These are phyloP conservation scores for Colletotrichum sp. DNA, from an alignment of 2,329 filamentous ascomycete genomes.

Conservation along the genomic window DNA sequence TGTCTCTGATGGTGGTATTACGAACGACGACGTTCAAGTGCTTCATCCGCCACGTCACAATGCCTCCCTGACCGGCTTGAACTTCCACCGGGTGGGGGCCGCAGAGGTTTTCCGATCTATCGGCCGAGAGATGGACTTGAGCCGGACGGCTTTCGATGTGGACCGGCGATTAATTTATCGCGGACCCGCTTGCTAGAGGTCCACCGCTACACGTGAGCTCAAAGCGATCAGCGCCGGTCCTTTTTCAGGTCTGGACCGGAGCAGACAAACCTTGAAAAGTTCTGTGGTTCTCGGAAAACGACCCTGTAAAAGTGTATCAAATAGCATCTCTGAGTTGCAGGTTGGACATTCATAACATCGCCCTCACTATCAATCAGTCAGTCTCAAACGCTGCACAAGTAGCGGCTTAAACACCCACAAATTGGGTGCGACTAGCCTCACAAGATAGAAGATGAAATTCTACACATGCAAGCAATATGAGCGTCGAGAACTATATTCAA, in stretches of 20 bases:
- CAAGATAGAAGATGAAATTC: accelerated
- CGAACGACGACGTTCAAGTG: background rate
- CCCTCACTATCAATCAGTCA: background rate
- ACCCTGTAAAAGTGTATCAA: background rate
- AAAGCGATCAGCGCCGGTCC: background rate
- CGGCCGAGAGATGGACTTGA: background rate
- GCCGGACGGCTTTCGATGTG: background rate
- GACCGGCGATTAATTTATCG: background rate
- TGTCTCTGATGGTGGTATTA: background rate
- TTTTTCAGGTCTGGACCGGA: background rate
- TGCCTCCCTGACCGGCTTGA: background rate
- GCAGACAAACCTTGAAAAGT: background rate
- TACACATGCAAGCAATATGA: background rate
- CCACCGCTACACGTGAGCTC: background rate
- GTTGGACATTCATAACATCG: background rate
- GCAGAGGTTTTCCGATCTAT: background rate
- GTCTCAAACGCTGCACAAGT: background rate
- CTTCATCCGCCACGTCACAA: background rate
- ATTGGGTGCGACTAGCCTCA: too few species aligned
- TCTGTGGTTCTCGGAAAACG: background rate
- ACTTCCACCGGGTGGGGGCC: background rate
- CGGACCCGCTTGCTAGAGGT: background rate
- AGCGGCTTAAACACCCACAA: background rate
- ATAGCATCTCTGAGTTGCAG: background rate
- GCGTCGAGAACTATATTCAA: background rate